Evolutionary conservation across 441 rosid species (phyloP).

Genomic region (Hura crepitans): DNA sequence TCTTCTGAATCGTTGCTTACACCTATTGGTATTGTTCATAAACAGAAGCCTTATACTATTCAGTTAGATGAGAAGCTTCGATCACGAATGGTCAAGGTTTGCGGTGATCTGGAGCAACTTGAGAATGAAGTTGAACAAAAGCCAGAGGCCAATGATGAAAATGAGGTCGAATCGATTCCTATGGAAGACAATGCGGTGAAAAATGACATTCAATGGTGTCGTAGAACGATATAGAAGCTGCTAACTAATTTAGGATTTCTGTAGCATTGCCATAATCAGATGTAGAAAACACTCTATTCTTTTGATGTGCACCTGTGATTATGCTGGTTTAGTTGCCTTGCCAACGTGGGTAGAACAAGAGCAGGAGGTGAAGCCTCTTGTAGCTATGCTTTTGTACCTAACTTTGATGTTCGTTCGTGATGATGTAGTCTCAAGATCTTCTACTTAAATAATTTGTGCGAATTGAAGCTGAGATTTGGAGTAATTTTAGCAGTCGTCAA

Average conservation of each 20-base stretch:
- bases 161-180: constrained; percentile 15
- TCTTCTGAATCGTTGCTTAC: no score
- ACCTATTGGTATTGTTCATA: constrained; percentile 2
- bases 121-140: constrained; percentile 14
- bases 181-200: constrained; percentile 23
- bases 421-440: constrained; percentile 4
- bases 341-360: constrained; percentile 1
- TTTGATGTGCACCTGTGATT: no score
- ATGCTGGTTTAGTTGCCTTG: no score
- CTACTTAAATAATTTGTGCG: no score
- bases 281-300: no score
- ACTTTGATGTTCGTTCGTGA: not conserved
- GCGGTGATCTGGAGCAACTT: constrained; percentile 18
- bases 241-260: constrained; percentile 49
- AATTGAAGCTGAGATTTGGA: no score
- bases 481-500: no score
- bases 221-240: constrained; percentile 48
- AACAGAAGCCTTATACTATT: constrained; percentile 19
- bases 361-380: not conserved
- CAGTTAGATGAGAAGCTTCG: constrained; percentile 39
- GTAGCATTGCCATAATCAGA: constrained; percentile 11
- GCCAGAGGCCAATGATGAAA: constrained; percentile 15
- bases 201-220: constrained; percentile 67
- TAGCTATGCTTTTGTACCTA: not conserved
- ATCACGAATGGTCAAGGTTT: no score